These are phyloP conservation scores for Talaromyces stipitatus DNA, from an alignment of 495 filamentous ascomycete genomes.

Conservation along the genomic window DNA sequence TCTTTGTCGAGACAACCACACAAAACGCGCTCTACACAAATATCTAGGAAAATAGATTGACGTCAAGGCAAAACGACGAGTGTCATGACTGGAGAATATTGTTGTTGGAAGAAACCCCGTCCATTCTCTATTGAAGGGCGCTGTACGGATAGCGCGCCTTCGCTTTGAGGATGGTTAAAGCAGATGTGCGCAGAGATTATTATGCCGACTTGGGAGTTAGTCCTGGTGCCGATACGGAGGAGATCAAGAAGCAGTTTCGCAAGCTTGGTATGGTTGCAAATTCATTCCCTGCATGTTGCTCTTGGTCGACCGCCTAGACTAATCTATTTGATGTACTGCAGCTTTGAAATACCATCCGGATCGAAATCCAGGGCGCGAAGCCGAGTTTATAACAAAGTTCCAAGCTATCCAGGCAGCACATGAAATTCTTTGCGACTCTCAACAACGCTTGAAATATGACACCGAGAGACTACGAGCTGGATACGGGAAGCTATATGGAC, in stretches of 20 bases:
- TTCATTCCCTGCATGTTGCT: neutral
- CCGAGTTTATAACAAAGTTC: constrained; percentile 71
- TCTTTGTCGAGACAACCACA: neutral
- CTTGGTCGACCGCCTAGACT: neutral
- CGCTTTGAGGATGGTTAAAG: constrained; percentile 59
- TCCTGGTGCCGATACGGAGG: constrained; percentile 52
- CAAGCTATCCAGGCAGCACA: constrained; percentile 79
- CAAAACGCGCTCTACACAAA: neutral
- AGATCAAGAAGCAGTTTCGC: constrained; percentile 80
- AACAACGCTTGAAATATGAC: constrained; percentile 67
- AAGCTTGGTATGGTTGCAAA: constrained; percentile 58
- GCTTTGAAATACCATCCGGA: constrained; percentile 71
- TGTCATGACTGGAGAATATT: constrained; percentile 3
- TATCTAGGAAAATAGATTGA: neutral
- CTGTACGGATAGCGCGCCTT: neutral
- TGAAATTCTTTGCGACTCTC: constrained; percentile 68
- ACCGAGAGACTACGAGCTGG: constrained; percentile 50
- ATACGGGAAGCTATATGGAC: constrained; percentile 32
- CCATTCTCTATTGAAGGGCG: constrained; percentile 2
- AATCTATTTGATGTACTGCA: constrained; percentile 2
- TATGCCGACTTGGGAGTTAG: constrained; percentile 74
- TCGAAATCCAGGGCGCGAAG: constrained; percentile 75
- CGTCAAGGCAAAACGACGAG: neutral
- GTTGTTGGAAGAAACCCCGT: neutral
- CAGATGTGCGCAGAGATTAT: constrained; percentile 69